A percentile compares a stretch with the other conserved stretches of the same genome.
phyloP scores from a whole-genome alignment of 768 basidiomycete genomes.

The Boletellus ananas region DNA sequence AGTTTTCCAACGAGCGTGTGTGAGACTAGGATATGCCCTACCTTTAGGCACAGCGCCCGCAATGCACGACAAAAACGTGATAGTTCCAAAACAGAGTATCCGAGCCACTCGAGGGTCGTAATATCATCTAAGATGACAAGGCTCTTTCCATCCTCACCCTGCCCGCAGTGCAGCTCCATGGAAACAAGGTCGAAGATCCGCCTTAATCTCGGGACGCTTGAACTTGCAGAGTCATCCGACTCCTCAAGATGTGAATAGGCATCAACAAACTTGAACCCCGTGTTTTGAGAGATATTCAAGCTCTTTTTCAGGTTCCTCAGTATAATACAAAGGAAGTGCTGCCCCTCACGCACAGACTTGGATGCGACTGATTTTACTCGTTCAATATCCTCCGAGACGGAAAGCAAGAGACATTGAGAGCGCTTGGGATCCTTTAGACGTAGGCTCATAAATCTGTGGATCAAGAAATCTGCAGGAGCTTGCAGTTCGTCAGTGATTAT shows the following conservation, averaged over 20 bases:
- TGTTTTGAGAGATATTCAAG: slow-evolving; percentile 34
- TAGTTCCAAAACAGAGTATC: slow-evolving; percentile 49
- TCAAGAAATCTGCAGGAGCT: slow-evolving; percentile 70
- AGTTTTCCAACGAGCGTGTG: not conserved
- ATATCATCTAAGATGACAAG: slow-evolving; percentile 73
- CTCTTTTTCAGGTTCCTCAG: slow-evolving; percentile 24
- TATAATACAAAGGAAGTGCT: not conserved
- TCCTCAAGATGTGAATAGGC: slow-evolving; percentile 36
- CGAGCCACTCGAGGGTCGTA: slow-evolving; percentile 68
- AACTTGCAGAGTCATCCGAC: slow-evolving; percentile 3
- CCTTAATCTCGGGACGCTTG: slow-evolving; percentile 21
- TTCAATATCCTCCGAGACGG: slow-evolving; percentile 51
- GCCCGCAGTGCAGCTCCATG: slow-evolving; percentile 17
- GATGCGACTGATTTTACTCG: slow-evolving; percentile 63
- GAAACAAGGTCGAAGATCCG: slow-evolving; percentile 37
- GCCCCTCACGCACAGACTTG: slow-evolving; percentile 49
- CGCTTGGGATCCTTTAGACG: slow-evolving; percentile 46
- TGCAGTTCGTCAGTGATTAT: slow-evolving; percentile 68
- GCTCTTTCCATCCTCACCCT: slow-evolving; percentile 11
- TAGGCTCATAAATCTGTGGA: slow-evolving; percentile 50
- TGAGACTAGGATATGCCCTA: slow-evolving; percentile 14
- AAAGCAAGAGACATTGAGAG: slow-evolving; percentile 48
- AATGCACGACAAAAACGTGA: slow-evolving; percentile 59
- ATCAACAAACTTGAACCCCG: slow-evolving; percentile 54
- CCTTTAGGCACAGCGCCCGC: slow-evolving; percentile 53